Evolutionary conservation across 768 basidiomycete species (phyloP).

Genomic region (Trametes cinnabarina): DNA sequence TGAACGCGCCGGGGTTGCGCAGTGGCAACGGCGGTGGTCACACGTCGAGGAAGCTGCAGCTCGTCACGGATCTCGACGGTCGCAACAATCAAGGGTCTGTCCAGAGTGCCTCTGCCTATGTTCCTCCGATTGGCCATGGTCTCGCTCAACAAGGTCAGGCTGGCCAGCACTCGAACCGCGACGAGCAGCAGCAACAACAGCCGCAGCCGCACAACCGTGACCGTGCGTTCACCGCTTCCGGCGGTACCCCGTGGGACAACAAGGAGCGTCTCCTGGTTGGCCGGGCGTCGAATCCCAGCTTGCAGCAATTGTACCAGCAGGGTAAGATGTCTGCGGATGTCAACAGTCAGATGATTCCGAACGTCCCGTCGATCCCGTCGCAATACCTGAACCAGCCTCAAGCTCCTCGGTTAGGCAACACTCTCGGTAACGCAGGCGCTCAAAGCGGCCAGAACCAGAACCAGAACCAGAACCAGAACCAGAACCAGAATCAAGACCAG

Average conservation of each 20-base stretch:
- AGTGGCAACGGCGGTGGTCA: constrained; percentile 39
- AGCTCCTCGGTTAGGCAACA: constrained; percentile 28
- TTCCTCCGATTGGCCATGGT: constrained; percentile 42
- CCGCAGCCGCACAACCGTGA: constrained; percentile 33
- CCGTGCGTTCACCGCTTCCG: constrained; percentile 36
- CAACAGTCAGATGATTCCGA: constrained; percentile 47
- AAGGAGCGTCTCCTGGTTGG: constrained; percentile 56
- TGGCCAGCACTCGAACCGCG: constrained; percentile 11
- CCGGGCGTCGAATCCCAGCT: constrained; percentile 66
- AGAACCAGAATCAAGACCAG: constrained; percentile 39
- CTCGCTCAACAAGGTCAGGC: constrained; percentile 33
- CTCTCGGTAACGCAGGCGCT: constrained; percentile 1
- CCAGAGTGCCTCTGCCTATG: constrained; percentile 50
- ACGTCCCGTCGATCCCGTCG: constrained; percentile 67
- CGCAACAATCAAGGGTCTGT: constrained; percentile 55
- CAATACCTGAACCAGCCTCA: constrained; percentile 64
- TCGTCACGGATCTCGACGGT: constrained; percentile 63
- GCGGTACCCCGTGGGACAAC: constrained; percentile 57
- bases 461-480: constrained; percentile 33
- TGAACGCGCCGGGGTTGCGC: constrained; percentile 44
- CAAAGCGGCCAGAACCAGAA: constrained; percentile 32
- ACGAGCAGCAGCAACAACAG: constrained; percentile 36
- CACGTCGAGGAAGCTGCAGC: constrained; percentile 47
- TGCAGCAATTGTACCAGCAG: constrained; percentile 59
- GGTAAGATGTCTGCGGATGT: constrained; percentile 27